These are phyloP conservation scores for Annulohypoxylon bovei DNA, from an alignment of 495 filamentous ascomycete species.

Conservation along the genomic window DNA sequence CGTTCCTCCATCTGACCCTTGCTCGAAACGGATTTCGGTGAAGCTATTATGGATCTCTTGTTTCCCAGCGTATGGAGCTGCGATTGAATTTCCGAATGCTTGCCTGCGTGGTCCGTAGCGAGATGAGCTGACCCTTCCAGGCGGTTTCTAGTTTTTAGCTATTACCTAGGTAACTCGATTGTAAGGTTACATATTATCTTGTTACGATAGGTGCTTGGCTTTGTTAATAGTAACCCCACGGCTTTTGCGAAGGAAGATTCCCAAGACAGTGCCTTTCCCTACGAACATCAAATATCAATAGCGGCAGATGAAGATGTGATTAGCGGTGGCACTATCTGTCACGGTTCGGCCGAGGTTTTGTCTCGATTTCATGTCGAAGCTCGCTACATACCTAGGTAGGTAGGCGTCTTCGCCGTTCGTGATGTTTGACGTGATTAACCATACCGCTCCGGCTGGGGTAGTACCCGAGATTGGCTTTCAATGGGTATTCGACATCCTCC, in stretches of 20 bases:
- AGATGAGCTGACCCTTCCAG: not conserved
- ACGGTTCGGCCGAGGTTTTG: not conserved
- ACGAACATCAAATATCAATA: not conserved
- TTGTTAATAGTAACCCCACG: not conserved
- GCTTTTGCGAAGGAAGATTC: slow-evolving; percentile 2
- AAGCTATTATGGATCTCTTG: slow-evolving; percentile 18
- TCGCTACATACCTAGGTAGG: not conserved
- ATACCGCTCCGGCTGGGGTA: slow-evolving; percentile 3
- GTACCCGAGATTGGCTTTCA: slow-evolving; percentile 6
- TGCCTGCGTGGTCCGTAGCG: not conserved
- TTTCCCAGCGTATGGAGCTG: not conserved
- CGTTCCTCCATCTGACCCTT: slow-evolving; percentile 8
- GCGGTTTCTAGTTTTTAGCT: not conserved
- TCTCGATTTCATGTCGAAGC: not conserved
- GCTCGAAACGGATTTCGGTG: slow-evolving; percentile 37
- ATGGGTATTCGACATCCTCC: slow-evolving; percentile 6
- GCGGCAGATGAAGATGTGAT: not conserved
- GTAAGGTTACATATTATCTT: not conserved
- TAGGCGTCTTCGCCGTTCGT: slow-evolving; percentile 11
- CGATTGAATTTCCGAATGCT: not conserved
- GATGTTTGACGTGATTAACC: slow-evolving; percentile 2
- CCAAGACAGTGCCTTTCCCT: slow-evolving; percentile 34
- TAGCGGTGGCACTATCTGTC: not conserved
- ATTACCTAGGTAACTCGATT: not conserved
- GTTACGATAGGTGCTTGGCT: not conserved